Base-by-base conservation (phyloP, 495 filamentous ascomycete genomes). In the Penicillium fimorum region DNA sequence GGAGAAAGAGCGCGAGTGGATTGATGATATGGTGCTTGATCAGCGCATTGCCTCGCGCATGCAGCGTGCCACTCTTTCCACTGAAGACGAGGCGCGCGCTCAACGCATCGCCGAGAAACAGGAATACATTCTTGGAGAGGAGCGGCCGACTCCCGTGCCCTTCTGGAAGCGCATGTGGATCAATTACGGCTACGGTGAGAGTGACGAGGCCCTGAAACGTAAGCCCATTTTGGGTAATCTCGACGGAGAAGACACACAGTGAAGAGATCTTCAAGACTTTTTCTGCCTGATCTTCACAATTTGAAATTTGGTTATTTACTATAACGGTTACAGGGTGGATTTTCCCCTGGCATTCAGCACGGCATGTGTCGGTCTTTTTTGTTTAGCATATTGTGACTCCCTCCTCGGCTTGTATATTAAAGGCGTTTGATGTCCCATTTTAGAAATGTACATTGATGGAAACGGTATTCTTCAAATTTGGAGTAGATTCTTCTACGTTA, bases 21-120 rank as follows among this genome's bases (percentile, higher is more conserved):
- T 89, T 4, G 87, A 89, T 53, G 82, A 85, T 17, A 73, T 97
- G 13, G 85, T 90, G 3, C 67, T 96, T 5, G 94, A 98, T 66
- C 72, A 78, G 10, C 83, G 94, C 22, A 87, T 98, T 55, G 82
- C 82, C 13, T 78, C 73, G 59, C 84, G 92, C 37, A 96, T 98
- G 95, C 83, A 86, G 54, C 84, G 78, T 54, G 94, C 92, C 67
- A 80, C 85, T 2, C 60, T 79, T 12, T 66, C 68, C 2, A 71
- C 79, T 0, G 87, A 89, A 55, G 84, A 89, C 13, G 89, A 93
- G 68, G 82, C 78, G 13, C 80, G 85, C 40, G 84, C 82, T 2
- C 80, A 78, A 55, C 74, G 74, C 57, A 84, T 92, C 50, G 76
- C 75, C 24, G 77, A 85, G 29, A 79, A 83, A 2, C 76, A 84